A percentile compares a stretch with the other conserved stretches of the same genome.
Evolutionary conservation across 768 basidiomycete genomes (phyloP).

Genomic region (Tulasnella sp.): DNA sequence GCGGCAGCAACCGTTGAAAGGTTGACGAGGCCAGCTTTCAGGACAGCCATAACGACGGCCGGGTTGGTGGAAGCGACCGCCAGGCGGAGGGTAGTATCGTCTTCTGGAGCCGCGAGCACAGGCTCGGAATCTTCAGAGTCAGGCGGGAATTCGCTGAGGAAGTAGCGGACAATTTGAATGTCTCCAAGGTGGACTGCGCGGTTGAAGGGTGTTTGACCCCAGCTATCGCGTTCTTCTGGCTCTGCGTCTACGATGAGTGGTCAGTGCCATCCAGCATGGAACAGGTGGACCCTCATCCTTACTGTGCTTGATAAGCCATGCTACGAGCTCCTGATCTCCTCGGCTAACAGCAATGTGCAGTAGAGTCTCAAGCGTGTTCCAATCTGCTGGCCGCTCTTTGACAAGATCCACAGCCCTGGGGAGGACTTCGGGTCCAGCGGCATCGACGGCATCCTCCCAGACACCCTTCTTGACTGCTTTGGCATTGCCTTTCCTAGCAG

Average conservation of each 20-base stretch:
- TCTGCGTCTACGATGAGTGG: slow-evolving; percentile 60
- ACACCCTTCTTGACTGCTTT: slow-evolving; percentile 64
- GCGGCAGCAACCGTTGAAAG: slow-evolving; percentile 55
- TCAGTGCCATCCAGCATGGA: slow-evolving; percentile 32
- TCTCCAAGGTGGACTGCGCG: slow-evolving; percentile 60
- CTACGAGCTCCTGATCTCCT: slow-evolving; percentile 60
- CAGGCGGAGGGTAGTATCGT: slow-evolving; percentile 42
- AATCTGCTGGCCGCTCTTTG: slow-evolving; percentile 47
- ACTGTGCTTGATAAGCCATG: slow-evolving; percentile 78
- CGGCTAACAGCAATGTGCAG: slow-evolving; percentile 65
- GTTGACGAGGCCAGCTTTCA: slow-evolving; percentile 60
- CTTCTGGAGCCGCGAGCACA: slow-evolving; percentile 53
- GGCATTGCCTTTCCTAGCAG: slow-evolving; percentile 60
- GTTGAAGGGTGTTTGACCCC: slow-evolving; percentile 67
- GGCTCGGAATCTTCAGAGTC: slow-evolving; percentile 53
- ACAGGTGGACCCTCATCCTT: slow-evolving; percentile 42
- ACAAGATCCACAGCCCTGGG: slow-evolving; percentile 51
- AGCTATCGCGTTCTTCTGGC: slow-evolving; percentile 66
- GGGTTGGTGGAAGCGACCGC: slow-evolving; percentile 66
- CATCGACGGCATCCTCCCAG: slow-evolving; percentile 71
- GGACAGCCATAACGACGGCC: slow-evolving; percentile 64
- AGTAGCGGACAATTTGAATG: slow-evolving; percentile 57
- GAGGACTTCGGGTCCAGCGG: slow-evolving; percentile 70
- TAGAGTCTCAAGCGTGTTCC: slow-evolving; percentile 68
- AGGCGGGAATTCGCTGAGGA: slow-evolving; percentile 65